phyloP scores from a whole-genome alignment of 169 alveolate genomes.

The Miamiensis avidus region DNA sequence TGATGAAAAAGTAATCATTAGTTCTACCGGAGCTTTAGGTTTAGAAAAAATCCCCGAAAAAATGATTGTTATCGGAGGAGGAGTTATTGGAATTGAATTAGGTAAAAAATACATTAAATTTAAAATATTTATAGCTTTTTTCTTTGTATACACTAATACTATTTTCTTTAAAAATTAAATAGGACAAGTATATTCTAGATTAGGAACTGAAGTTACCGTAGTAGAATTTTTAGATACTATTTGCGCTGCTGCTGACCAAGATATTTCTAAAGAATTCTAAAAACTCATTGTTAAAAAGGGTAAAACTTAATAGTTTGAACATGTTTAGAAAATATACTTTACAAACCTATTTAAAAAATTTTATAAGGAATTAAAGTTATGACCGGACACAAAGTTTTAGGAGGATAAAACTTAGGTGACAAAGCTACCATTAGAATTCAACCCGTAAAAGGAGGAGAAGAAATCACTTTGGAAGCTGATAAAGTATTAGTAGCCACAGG shows the following conservation, averaged over 20 bases:
- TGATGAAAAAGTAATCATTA: conserved; percentile 85
- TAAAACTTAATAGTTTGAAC: conserved; percentile 52
- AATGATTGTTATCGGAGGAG: conserved; percentile 97
- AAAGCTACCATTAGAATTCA: conserved; percentile 55
- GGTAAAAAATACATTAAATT: background rate
- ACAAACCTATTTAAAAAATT: conserved; percentile 39
- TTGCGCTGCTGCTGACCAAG: conserved; percentile 83
- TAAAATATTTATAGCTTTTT: too few species aligned
- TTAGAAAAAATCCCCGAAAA: conserved; percentile 88
- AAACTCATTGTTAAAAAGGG: conserved; percentile 68
- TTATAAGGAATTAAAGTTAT: conserved; percentile 84
- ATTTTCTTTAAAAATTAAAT: too few species aligned
- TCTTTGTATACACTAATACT: too few species aligned
- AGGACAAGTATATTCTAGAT: conserved; percentile 93
- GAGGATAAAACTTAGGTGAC: conserved; percentile 71
- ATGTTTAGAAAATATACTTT: conserved; percentile 69
- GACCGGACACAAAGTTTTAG: conserved; percentile 79
- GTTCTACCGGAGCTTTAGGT: conserved; percentile 82
- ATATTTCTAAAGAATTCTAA: conserved; percentile 84
- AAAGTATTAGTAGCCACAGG: conserved; percentile 96
- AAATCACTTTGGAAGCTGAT: conserved; percentile 80
- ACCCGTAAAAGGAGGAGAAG: conserved; percentile 67
- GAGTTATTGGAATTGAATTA: conserved; percentile 96
- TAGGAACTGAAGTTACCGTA: conserved; percentile 93
- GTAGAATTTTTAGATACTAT: conserved; percentile 75